These are phyloP conservation scores for Dianthus caryophyllus DNA, from an alignment of 148 eudicot species.

Conservation along the genomic window DNA sequence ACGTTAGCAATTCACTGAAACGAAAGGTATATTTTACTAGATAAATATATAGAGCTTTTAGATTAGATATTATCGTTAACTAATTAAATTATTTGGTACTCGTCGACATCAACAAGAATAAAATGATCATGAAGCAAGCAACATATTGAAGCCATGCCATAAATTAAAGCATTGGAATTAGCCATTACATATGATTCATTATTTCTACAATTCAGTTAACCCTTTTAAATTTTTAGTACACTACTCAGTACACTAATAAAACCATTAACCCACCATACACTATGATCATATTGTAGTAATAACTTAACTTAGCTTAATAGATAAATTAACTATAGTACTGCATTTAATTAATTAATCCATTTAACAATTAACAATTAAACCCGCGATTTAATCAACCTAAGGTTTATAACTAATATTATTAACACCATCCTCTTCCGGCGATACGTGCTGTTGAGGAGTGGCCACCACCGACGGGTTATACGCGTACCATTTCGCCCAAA, in stretches of 20 bases:
- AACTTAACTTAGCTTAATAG: neutral
- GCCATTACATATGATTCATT: neutral
- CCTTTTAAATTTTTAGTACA: slow-evolving; percentile 12
- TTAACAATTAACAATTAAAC: neutral
- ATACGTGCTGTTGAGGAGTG: slow-evolving; percentile 25
- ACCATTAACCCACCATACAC: neutral
- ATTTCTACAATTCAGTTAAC: slow-evolving; percentile 15
- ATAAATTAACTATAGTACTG: no score
- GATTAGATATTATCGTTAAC: no score
- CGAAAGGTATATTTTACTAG: no score
- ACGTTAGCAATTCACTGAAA: no score
- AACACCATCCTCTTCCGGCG: slow-evolving; percentile 22
- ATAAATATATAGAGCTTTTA: no score
- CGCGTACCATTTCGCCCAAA: slow-evolving; percentile 72
- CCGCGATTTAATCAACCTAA: no score
- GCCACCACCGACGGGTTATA: slow-evolving; percentile 44
- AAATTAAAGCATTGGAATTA: neutral
- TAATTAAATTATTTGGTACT: no score
- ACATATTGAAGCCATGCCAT: neutral
- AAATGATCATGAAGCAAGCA: no score
- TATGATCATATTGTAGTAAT: no score
- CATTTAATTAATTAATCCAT: neutral
- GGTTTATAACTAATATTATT: slow-evolving; percentile 19
- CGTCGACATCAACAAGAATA: no score
- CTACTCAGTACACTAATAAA: neutral